A percentile compares a stretch with the other conserved stretches of the same genome.
phyloP scores from a whole-genome alignment of 768 basidiomycete species.

The Omphalotus guepiniiformis region DNA sequence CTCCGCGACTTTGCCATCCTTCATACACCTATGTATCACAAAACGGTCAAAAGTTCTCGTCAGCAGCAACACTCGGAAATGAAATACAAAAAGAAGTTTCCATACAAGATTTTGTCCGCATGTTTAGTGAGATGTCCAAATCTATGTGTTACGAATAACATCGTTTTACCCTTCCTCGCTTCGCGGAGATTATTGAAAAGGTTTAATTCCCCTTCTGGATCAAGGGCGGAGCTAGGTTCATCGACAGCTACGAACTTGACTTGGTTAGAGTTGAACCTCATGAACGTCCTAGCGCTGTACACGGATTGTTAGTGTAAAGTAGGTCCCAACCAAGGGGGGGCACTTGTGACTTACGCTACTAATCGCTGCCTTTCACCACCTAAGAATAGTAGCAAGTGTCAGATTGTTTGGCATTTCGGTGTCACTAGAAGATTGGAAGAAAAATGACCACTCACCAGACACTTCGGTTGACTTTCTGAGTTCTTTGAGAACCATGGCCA shows the following conservation, averaged over 20 bases:
- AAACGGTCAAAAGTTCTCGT: background rate
- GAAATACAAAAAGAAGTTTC: background rate
- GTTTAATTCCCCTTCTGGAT: constrained; percentile 38
- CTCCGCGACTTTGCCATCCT: constrained; percentile 30
- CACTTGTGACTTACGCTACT: constrained; percentile 25
- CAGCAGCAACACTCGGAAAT: background rate
- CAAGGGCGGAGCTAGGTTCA: constrained; percentile 46
- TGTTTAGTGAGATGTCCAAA: constrained; percentile 34
- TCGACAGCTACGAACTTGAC: constrained; percentile 39
- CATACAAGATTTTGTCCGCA: constrained; percentile 34
- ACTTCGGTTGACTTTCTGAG: constrained; percentile 20
- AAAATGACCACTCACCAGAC: constrained; percentile 11
- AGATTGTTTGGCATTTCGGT: background rate
- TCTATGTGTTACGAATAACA: constrained; percentile 35
- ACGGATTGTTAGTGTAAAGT: background rate
- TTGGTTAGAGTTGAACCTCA: constrained; percentile 22
- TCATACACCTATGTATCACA: constrained; percentile 28
- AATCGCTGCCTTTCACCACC: constrained; percentile 28
- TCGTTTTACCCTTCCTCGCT: constrained; percentile 32
- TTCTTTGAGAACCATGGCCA: constrained; percentile 18
- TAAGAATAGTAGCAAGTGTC: background rate
- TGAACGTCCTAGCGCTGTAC: constrained; percentile 26
- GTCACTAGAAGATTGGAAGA: background rate
- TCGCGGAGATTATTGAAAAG: constrained; percentile 30
- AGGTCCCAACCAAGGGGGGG: no score